Evolutionary conservation across 306 rosid genomes (phyloP).

Genomic region (Cucurbita maxima): DNA sequence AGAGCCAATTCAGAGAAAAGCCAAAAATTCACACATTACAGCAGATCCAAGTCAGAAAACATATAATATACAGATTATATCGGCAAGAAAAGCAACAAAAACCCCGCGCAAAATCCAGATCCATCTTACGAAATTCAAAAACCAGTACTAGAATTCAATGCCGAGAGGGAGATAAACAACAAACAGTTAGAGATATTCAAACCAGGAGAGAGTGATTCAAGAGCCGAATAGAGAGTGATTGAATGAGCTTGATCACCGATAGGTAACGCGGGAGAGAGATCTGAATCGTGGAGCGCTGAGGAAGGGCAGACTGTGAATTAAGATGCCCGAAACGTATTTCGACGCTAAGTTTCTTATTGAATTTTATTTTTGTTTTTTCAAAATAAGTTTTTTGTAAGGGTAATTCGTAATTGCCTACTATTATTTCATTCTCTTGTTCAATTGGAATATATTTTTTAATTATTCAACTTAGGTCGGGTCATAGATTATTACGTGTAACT

Average conservation of each 20-base stretch:
- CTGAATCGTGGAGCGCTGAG: background rate
- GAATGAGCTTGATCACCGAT: background rate
- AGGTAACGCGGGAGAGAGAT: background rate
- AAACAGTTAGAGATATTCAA: background rate
- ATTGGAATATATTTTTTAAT: too few species aligned
- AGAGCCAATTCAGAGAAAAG: background rate
- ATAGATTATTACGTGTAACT: too few species aligned
- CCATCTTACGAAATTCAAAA: background rate
- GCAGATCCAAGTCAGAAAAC: background rate
- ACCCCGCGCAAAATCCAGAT: background rate
- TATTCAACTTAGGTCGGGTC: too few species aligned
- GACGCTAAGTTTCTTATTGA: background rate
- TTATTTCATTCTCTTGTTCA: too few species aligned
- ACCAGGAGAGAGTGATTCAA: background rate
- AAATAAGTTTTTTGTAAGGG: too few species aligned
- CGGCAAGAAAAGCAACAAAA: background rate
- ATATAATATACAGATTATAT: background rate
- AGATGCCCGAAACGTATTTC: background rate
- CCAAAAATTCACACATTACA: background rate
- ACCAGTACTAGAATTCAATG: background rate
- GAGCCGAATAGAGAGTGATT: background rate
- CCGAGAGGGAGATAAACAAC: background rate
- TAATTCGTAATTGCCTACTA: too few species aligned
- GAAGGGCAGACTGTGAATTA: background rate
- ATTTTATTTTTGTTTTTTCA: too few species aligned